Evolutionary conservation across 345 rosid species (phyloP).

Genomic region (Salix arbutifolia): DNA sequence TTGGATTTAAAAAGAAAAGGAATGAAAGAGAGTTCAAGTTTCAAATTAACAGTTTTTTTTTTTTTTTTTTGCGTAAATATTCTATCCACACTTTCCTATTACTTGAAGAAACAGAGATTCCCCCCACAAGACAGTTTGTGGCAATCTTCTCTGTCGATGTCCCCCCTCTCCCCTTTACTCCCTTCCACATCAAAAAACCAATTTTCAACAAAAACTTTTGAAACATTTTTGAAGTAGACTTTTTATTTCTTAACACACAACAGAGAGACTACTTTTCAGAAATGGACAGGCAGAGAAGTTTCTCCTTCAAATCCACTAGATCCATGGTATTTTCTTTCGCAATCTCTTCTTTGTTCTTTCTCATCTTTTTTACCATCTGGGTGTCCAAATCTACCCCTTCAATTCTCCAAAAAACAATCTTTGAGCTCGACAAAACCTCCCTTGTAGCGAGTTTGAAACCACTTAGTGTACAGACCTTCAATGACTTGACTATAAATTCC

Average conservation of each 20-base stretch:
- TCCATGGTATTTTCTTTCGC: constrained; percentile 45
- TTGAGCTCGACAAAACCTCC: constrained; percentile 37
- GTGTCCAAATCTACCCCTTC: constrained; percentile 49
- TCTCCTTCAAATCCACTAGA: constrained; percentile 60
- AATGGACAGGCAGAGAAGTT: constrained; percentile 87
- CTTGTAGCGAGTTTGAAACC: constrained; percentile 19
- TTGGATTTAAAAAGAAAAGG: background rate
- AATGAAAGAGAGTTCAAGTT: background rate
- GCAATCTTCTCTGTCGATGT: background rate
- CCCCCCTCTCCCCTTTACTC: no score
- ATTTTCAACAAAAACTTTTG: background rate
- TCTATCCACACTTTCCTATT: background rate
- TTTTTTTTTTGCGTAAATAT: background rate
- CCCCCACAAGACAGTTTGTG: background rate
- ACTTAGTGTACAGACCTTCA: constrained; percentile 21
- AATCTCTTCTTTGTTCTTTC: constrained; percentile 52
- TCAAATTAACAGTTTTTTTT: background rate
- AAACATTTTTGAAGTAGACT: background rate
- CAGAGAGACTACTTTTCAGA: background rate
- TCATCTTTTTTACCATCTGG: constrained; percentile 53
- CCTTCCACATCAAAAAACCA: background rate
- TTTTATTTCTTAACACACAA: background rate
- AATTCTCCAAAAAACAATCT: constrained; percentile 28
- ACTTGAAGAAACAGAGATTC: background rate
- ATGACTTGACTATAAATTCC: constrained; percentile 23